These are phyloP conservation scores for Aspergillus heteromorphus DNA, from an alignment of 495 filamentous ascomycete species.

Conservation along the genomic window DNA sequence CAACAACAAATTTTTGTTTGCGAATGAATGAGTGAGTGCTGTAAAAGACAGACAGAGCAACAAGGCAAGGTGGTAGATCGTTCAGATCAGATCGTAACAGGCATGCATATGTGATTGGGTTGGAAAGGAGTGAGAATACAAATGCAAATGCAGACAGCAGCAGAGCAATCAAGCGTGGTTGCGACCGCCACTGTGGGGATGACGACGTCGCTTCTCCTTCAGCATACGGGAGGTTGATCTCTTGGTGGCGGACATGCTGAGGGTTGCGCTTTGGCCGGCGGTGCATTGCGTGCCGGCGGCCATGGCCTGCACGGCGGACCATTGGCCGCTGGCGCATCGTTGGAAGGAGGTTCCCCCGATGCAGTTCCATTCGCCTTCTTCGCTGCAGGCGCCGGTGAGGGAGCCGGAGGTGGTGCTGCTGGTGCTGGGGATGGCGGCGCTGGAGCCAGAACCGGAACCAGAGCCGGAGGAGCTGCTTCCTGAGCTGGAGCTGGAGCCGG, in stretches of 20 bases:
- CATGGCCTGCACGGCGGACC: conserved; percentile 50
- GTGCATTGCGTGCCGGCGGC: conserved; percentile 56
- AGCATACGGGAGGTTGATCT: conserved; percentile 25
- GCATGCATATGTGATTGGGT: no score
- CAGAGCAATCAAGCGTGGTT: conserved; percentile 18
- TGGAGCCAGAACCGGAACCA: conserved; percentile 3
- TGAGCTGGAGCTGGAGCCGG: conserved; percentile 6
- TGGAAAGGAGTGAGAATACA: no score
- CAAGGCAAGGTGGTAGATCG: no score
- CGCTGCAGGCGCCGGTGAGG: conserved; percentile 34
- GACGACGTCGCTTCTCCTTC: conserved; percentile 30
- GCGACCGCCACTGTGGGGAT: conserved; percentile 16
- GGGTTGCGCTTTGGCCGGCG: conserved; percentile 40
- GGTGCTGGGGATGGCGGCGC: not conserved
- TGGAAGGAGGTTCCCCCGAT: conserved; percentile 52
- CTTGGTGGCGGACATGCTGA: conserved; percentile 31
- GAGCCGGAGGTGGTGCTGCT: conserved; percentile 16
- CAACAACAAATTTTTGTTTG: no score
- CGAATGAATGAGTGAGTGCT: no score
- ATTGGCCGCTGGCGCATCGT: conserved; percentile 58
- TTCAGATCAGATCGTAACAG: no score
- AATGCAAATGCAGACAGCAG: no score
- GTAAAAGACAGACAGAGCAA: no score
- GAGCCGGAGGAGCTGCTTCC: conserved; percentile 6
- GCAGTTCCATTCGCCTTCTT: conserved; percentile 57